Base-by-base conservation (phyloP, 164 flowering plant species). In the Umbilicus rupestris region DNA sequence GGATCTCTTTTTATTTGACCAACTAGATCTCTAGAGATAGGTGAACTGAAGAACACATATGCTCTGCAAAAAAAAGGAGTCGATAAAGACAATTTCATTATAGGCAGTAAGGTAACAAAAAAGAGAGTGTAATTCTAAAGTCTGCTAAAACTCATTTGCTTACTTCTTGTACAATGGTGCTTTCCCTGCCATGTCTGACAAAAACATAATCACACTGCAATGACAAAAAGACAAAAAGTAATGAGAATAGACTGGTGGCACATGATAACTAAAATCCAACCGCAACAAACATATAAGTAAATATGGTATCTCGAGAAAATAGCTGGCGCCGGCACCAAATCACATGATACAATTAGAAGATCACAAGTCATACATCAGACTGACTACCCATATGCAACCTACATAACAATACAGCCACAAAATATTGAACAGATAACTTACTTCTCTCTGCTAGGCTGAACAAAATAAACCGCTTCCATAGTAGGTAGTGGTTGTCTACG, bases 181-280 rank as follows among this genome's bases (percentile, higher is more conserved):
- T 77, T 84, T 83, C 71, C 97, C 97, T 46, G 94, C 82, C 99
- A 95, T 95, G 81, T 95, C 99, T 47, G 98, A 92, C 78, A 95
- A 74, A 78, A 95, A 82, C 89, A 88, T 84, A 62, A 86, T 73
- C 44, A 95, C 78, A 77, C 99, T 95, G 94, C 84, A 83, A n/a
- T 66, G 42, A 15, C 68, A 49, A 44, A 62, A 70, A 44, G 63
- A 50, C 65, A 14, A 65, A 26, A 28, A 41, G 66, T 24, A 49
- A 12, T 39, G 26, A 10, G 20, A 63, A 39, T 12, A 63, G 11
- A 17, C 10, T 9, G 16, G 45, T 14, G 29, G 24, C 20, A 35
- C 14, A 35, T 33, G 42, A 62, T 33, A 33, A 30, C 19, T 9
- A 30, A 55, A 55, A 55, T 2, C 17, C 5, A 55, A 29, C 31